Evolutionary conservation across 1,139 yeast species (phyloP).

Genomic region (Sugiyamaella novakii): DNA sequence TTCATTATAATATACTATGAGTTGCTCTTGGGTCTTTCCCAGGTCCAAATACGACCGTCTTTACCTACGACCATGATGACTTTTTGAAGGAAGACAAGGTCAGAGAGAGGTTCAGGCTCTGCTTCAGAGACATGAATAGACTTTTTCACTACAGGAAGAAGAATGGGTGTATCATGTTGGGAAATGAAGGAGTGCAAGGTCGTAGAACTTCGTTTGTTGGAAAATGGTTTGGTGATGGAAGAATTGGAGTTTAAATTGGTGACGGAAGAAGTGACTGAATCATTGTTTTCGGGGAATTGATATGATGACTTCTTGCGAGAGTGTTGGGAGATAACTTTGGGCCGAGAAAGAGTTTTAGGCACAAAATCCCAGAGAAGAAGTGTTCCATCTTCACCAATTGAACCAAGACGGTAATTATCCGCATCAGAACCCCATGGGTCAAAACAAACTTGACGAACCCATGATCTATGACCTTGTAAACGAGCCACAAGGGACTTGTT

Average conservation of each 20-base stretch:
- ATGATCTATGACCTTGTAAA: conserved; percentile 68
- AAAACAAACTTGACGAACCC: conserved; percentile 55
- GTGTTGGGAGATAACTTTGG: conserved; percentile 28
- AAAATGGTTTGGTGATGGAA: conserved; percentile 1
- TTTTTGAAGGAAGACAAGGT: conserved; percentile 34
- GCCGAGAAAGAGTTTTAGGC: conserved; percentile 53
- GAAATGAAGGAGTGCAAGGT: conserved; percentile 37
- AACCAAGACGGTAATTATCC: conserved; percentile 56
- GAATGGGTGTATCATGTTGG: conserved; percentile 32
- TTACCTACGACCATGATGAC: conserved; percentile 34
- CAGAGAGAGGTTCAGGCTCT: conserved; percentile 37
- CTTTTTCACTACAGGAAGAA: conserved; percentile 37
- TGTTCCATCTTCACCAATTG: conserved; percentile 73
- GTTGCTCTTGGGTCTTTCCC: conserved; percentile 48
- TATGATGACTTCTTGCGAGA: conserved; percentile 10
- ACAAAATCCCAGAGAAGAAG: conserved; percentile 74
- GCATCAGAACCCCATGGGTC: conserved; percentile 45
- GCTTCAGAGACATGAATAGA: conserved; percentile 31
- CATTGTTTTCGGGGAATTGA: conserved; percentile 12
- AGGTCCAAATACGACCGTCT: conserved; percentile 42
- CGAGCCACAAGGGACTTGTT: conserved; percentile 42
- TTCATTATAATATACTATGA: neutral
- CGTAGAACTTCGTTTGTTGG: conserved; percentile 7
- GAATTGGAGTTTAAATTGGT: conserved; percentile 6
- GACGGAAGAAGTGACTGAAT: conserved; percentile 6